These are phyloP conservation scores for Scenedesmus sp. DNA, from an alignment of 163 green algal species.

Conservation along the genomic window DNA sequence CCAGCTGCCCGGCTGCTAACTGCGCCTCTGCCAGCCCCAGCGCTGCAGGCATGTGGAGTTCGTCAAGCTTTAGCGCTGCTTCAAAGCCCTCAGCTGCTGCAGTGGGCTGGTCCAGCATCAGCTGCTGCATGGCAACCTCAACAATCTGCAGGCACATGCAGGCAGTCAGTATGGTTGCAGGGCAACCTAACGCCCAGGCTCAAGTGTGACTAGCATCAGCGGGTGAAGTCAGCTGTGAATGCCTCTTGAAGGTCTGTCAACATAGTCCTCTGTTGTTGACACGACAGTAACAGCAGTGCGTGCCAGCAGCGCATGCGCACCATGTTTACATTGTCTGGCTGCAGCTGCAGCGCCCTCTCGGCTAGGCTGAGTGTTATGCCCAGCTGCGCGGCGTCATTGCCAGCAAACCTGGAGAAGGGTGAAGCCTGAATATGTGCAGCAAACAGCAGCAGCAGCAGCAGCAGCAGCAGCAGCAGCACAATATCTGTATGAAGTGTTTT, in stretches of 20 bases:
- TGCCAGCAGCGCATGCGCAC: conserved; percentile 53
- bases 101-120: conserved; percentile 71
- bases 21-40: conserved; percentile 72
- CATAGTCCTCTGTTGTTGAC: too few relatives aligned
- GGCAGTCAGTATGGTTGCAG: neutral
- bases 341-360: conserved; percentile 67
- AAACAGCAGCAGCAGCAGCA: neutral
- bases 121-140: conserved; percentile 71
- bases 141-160: conserved; percentile 54
- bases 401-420: conserved; percentile 69
- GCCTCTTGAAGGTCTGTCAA: neutral
- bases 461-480: neutral
- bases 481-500: neutral
- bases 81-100: conserved; percentile 66
- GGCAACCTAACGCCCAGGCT: neutral
- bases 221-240: neutral
- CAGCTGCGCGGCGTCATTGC: conserved; percentile 61
- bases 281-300: too few relatives aligned
- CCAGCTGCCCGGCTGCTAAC: conserved; percentile 70
- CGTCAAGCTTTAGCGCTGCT: conserved; percentile 70
- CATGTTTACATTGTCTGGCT: conserved; percentile 61
- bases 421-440: conserved; percentile 35
- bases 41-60: conserved; percentile 76
- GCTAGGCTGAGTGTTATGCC: conserved; percentile 62
- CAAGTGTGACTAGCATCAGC: neutral